Conservation (phyloP, 148 eudicot species). For the Salicornia ramosissima region DNA sequence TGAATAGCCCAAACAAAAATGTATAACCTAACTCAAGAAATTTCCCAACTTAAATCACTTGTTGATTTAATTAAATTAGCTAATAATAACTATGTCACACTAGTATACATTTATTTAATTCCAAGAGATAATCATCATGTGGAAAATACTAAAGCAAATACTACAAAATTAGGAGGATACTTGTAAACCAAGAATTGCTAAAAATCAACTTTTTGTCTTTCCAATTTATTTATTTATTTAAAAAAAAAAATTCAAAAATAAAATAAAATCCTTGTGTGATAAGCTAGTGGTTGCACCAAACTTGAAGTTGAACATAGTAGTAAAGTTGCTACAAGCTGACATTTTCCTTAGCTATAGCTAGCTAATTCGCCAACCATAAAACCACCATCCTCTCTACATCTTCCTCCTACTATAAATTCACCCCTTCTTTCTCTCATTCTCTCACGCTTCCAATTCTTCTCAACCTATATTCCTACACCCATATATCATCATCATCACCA, state of each 20-base stretch:
- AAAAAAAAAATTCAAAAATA: no score
- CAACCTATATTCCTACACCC: conserved; percentile 4
- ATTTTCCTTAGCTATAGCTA: conserved; percentile 13
- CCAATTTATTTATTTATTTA: neutral
- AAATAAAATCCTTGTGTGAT: no score
- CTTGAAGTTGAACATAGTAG: conserved; percentile 18
- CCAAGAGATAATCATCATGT: neutral
- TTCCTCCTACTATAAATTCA: conserved; percentile 34
- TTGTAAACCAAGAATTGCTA: conserved; percentile 27
- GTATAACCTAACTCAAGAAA: neutral
- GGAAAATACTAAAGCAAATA: conserved; percentile 5
- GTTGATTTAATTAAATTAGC: no score
- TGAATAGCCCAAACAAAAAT: neutral
- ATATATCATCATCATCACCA: no score
- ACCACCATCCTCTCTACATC: conserved; percentile 34
- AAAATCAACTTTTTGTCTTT: conserved; percentile 23
- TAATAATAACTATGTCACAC: neutral
- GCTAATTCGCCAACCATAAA: conserved; percentile 19
- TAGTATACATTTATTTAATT: neutral
- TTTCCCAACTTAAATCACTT: neutral
- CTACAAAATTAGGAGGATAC: conserved; percentile 20
- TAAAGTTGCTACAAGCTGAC: conserved; percentile 7
- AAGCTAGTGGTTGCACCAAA: conserved; percentile 38
- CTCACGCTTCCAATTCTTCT: conserved; percentile 21
- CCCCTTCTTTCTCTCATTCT: conserved; percentile 21